These are phyloP conservation scores for Sporothrix globosa DNA, from an alignment of 2,329 filamentous ascomycete species.

Conservation along the genomic window DNA sequence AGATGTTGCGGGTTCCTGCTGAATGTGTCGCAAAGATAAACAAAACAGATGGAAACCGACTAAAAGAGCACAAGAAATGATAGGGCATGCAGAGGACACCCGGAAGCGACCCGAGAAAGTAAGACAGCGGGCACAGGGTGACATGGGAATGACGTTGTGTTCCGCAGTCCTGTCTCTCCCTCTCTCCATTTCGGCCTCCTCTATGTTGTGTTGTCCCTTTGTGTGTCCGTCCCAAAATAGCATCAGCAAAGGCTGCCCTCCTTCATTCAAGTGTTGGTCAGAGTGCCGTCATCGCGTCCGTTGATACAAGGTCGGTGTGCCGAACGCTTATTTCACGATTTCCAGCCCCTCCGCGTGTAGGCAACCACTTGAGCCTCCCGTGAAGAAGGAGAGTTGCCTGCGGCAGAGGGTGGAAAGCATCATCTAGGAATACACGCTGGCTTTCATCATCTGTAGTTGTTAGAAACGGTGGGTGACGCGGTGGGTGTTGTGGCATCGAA, in stretches of 20 bases:
- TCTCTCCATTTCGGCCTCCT: not conserved
- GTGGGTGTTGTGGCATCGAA: constrained; percentile 29
- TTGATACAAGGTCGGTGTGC: constrained; percentile 98
- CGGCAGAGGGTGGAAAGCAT: constrained; percentile 70
- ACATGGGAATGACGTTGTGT: constrained; percentile 19
- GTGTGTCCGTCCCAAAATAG: not conserved
- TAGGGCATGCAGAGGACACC: not conserved
- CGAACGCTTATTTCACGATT: constrained; percentile 98
- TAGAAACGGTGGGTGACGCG: constrained; percentile 38
- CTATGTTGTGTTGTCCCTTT: not conserved
- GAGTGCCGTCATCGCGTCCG: constrained; percentile 99
- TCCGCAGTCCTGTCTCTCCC: not conserved
- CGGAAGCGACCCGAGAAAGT: constrained; percentile 2
- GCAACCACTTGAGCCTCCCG: constrained; percentile 82
- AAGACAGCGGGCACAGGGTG: constrained; percentile 9
- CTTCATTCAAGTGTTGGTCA: constrained; percentile 62
- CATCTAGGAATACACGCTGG: constrained; percentile 84
- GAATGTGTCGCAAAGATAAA: constrained; percentile 4
- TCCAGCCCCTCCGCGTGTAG: constrained; percentile 61
- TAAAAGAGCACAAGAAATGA: constrained; percentile 10
- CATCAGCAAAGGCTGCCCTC: constrained; percentile 15
- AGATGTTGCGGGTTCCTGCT: not conserved
- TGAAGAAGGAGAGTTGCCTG: constrained; percentile 78
- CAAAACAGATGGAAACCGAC: not conserved
- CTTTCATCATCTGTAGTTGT: constrained; percentile 92